Evolutionary conservation across 2,329 filamentous ascomycete species (phyloP), one percentile per base, ranked within the genome.

Genomic region (Stagonosporopsis vannaccii): DNA sequence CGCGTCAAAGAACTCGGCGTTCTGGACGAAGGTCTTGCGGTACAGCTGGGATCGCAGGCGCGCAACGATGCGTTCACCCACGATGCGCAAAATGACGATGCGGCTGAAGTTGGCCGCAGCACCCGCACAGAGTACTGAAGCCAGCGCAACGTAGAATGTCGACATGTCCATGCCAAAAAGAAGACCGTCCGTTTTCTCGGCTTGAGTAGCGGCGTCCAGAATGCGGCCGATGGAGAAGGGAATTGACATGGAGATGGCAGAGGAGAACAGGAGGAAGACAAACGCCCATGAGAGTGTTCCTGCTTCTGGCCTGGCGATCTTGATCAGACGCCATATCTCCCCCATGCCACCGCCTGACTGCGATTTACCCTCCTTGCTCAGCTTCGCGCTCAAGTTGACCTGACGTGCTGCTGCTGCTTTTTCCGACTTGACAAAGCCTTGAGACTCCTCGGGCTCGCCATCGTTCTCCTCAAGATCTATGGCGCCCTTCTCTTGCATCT

Each of bases 1-100:
- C 35, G 95, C 95, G 74, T 99, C 95, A 72, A 99, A 99, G 80
- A 99, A 99, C 71, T 98, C 95, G 56, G 95, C 95, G 75, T 99
- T 95, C 75, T 99, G 95, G n/a, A 95, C 85, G 67, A 96, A 96
- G 0, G 95, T 99, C 62, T 90, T 87, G 63, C 92, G 87, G 79
- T 96, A 99, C 4, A 99, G 86, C 72, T 92, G 90, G 15, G 93
- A 94, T 58, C 95, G 87, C 51, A 99, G 83, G 65, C 94, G 87
- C 11, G 94, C 89, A 50, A 99, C 95, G 56, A 99, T 95, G 37
- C 95, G 86, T 77, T 99, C 95, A 61, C 95, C 96, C 7, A 99
- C 91, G 59, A 98, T 95, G 23, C 95, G 87, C 20, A 99, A 84
- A 50, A 98, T 88, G 54, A 98, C 89, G 67, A 99, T 96, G 63